These are phyloP conservation scores for Exophiala alcalophila DNA, from an alignment of 2,329 filamentous ascomycete species.

Conservation along the genomic window DNA sequence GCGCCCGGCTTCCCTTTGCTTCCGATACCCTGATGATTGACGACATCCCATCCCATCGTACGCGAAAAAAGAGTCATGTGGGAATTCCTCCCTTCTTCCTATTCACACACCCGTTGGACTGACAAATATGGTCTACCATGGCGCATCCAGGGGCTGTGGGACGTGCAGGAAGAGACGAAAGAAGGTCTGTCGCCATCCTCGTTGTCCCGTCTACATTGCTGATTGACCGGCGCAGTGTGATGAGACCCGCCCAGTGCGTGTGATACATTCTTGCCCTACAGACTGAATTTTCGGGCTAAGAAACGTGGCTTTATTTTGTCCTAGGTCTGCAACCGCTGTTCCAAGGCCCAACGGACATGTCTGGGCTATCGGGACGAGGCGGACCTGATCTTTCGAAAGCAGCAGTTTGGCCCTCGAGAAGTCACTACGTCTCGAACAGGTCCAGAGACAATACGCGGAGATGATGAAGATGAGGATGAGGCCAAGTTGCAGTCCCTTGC, in stretches of 20 bases:
- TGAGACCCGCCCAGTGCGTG: constrained; percentile 1
- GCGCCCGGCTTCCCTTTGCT: too few relatives aligned
- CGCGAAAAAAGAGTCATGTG: too few relatives aligned
- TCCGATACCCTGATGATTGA: too few relatives aligned
- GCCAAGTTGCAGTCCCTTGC: constrained; percentile 8
- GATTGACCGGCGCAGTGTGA: background rate
- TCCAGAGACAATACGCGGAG: background rate
- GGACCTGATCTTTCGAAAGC: constrained; percentile 2
- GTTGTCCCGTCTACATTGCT: background rate
- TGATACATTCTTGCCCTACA: background rate
- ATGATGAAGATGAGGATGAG: background rate
- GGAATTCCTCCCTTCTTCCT: too few relatives aligned
- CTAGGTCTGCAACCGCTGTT: constrained; percentile 4
- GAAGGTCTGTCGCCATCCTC: background rate
- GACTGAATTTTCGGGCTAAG: background rate
- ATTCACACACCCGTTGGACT: too few relatives aligned
- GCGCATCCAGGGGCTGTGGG: background rate
- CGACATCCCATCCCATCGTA: too few relatives aligned
- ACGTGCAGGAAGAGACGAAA: constrained; percentile 7
- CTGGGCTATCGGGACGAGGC: constrained; percentile 1
- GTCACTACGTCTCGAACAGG: background rate
- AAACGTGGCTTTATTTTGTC: background rate
- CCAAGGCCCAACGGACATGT: background rate
- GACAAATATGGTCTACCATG: constrained; percentile 5
- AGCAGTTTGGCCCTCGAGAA: background rate